These are phyloP conservation scores for Malbranchea cinnamomea DNA, from an alignment of 2,329 filamentous ascomycete species.

Conservation along the genomic window DNA sequence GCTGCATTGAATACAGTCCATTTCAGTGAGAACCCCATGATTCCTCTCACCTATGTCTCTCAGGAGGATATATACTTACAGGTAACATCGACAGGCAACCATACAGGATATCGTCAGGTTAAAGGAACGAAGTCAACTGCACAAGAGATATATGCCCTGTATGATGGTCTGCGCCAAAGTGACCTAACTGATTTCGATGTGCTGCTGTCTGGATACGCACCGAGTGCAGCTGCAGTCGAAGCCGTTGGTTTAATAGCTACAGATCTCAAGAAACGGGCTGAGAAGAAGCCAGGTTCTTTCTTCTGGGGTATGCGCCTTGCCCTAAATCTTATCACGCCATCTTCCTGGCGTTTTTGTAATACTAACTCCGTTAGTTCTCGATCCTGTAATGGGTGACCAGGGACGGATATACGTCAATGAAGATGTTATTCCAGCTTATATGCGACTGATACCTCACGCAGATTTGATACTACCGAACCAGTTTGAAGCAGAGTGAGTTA, in stretches of 20 bases:
- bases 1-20: slow-evolving; percentile 91
- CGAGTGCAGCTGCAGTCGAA: slow-evolving; percentile 68
- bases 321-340: neutral
- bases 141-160: slow-evolving; percentile 69
- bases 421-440: slow-evolving; percentile 85
- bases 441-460: slow-evolving; percentile 59
- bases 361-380: slow-evolving; percentile 46
- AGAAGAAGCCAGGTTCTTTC: slow-evolving; percentile 55
- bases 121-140: slow-evolving; percentile 72
- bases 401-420: slow-evolving; percentile 81
- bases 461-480: slow-evolving; percentile 93
- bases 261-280: slow-evolving; percentile 56
- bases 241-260: slow-evolving; percentile 72
- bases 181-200: slow-evolving; percentile 83
- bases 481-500: slow-evolving; percentile 78
- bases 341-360: too few species aligned
- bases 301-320: slow-evolving; percentile 56
- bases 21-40: slow-evolving; percentile 54
- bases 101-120: slow-evolving; percentile 81
- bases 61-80: neutral
- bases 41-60: neutral
- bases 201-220: slow-evolving; percentile 88
- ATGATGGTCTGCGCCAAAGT: slow-evolving; percentile 67
- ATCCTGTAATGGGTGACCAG: slow-evolving; percentile 97
- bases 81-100: slow-evolving; percentile 82